Evolutionary conservation across 257 asterid species (phyloP).

Genomic region (Jacaranda copaia): DNA sequence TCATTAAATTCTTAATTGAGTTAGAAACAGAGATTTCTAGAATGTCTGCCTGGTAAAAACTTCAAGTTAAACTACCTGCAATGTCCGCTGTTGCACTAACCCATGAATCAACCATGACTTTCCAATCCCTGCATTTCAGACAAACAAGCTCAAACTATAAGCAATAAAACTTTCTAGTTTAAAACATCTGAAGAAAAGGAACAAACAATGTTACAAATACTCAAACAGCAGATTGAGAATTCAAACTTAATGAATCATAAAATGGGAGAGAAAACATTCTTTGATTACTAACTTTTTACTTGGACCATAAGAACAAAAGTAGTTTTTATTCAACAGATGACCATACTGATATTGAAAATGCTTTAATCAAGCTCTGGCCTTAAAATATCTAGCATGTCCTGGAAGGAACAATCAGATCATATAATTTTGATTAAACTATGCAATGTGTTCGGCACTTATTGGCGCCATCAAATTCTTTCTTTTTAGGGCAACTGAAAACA

Average conservation of each 20-base stretch:
- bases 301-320: not conserved
- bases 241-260: not conserved
- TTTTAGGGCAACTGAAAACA: not conserved
- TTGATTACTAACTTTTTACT: not conserved
- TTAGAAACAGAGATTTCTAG: slow-evolving; percentile 2
- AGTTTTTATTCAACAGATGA: not conserved
- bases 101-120: slow-evolving; percentile 79
- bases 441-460: not conserved
- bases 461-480: slow-evolving; percentile 5
- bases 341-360: not conserved
- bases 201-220: not conserved
- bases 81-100: slow-evolving; percentile 59
- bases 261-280: not conserved
- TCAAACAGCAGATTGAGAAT: not conserved
- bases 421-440: not conserved
- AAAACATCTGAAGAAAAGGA: no score
- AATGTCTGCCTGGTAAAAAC: slow-evolving; percentile 10
- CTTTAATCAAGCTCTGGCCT: not conserved
- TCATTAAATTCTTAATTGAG: slow-evolving; percentile 15
- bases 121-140: slow-evolving; percentile 78
- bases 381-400: not conserved
- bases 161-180: slow-evolving; percentile 13
- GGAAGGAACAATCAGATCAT: slow-evolving; percentile 6
- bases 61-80: slow-evolving; percentile 50
- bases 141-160: slow-evolving; percentile 27